Conservation (phyloP, 768 basidiomycete species). For the Trametes cingulata region DNA sequence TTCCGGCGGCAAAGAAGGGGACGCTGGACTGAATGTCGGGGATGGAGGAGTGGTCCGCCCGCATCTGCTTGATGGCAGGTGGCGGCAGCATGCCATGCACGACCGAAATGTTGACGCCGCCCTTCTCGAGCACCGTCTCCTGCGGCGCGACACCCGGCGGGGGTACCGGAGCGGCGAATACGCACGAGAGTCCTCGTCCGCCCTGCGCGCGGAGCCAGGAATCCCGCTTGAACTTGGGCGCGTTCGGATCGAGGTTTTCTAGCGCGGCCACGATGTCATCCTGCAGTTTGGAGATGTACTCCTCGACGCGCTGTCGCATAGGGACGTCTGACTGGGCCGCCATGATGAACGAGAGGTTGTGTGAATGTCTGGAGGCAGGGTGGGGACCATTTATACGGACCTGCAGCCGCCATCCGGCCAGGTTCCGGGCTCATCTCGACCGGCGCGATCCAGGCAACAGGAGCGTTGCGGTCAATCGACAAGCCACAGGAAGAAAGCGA, state of each 20-base stretch:
- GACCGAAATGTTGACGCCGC: constrained; percentile 92
- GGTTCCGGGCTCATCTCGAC: constrained; percentile 17
- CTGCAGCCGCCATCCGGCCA: constrained; percentile 4
- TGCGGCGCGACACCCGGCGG: constrained; percentile 31
- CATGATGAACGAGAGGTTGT: neutral
- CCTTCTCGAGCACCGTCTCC: constrained; percentile 82
- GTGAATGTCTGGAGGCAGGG: neutral
- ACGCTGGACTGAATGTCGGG: constrained; percentile 63
- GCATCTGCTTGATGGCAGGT: constrained; percentile 91
- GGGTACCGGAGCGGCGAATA: constrained; percentile 60
- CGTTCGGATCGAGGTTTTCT: constrained; percentile 74
- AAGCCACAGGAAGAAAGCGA: neutral
- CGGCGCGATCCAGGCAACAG: constrained; percentile 2
- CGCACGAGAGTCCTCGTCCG: constrained; percentile 83
- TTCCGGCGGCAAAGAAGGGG: constrained; percentile 92
- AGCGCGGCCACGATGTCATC: constrained; percentile 73
- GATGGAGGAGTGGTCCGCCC: constrained; percentile 82
- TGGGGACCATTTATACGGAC: constrained; percentile 1
- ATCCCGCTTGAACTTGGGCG: constrained; percentile 78
- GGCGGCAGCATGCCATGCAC: constrained; percentile 89
- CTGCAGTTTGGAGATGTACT: constrained; percentile 77
- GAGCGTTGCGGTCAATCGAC: neutral
- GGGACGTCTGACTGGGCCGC: constrained; percentile 20
- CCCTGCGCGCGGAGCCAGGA: constrained; percentile 69
- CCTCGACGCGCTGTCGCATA: constrained; percentile 76